A percentile compares a stretch with the other conserved stretches of the same genome.
These are phyloP conservation scores for Plasmodium chabaudi DNA, from an alignment of 169 alveolate species.

Conservation along the genomic window DNA sequence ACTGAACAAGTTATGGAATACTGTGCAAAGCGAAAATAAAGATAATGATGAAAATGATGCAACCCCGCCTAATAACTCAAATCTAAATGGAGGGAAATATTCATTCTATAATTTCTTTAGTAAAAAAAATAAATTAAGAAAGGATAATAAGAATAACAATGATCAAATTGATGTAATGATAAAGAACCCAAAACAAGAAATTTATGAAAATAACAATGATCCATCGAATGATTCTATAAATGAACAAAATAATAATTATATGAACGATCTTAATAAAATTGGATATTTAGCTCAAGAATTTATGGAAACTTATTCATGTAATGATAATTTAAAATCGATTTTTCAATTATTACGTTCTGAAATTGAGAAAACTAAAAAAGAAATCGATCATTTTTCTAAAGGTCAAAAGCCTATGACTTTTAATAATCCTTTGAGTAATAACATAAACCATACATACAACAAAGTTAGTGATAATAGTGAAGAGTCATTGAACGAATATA, in stretches of 20 bases:
- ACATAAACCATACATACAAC: neutral
- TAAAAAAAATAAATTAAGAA: no score
- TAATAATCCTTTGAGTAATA: slow-evolving; percentile 19
- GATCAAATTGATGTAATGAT: no score
- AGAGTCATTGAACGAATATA: slow-evolving; percentile 19
- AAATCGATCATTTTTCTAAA: slow-evolving; percentile 35
- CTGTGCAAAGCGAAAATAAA: neutral
- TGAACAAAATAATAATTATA: slow-evolving; percentile 19
- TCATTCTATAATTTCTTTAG: no score
- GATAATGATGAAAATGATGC: neutral
- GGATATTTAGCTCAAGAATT: slow-evolving; percentile 20
- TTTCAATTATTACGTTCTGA: slow-evolving; percentile 58
- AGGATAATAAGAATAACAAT: no score
- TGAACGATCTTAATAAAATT: slow-evolving; percentile 47
- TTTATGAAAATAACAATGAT: no score
- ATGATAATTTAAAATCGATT: slow-evolving; percentile 62
- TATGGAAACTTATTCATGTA: slow-evolving; percentile 32
- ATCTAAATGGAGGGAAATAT: no score
- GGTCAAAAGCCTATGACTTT: slow-evolving; percentile 34
- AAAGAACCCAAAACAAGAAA: no score
- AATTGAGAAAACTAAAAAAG: slow-evolving; percentile 49
- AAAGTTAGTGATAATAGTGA: neutral
- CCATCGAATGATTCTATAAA: no score
- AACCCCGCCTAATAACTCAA: no score
- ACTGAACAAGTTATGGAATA: no score